Evolutionary conservation across 768 basidiomycete species (phyloP).

Genomic region (Boletus rex-veris): DNA sequence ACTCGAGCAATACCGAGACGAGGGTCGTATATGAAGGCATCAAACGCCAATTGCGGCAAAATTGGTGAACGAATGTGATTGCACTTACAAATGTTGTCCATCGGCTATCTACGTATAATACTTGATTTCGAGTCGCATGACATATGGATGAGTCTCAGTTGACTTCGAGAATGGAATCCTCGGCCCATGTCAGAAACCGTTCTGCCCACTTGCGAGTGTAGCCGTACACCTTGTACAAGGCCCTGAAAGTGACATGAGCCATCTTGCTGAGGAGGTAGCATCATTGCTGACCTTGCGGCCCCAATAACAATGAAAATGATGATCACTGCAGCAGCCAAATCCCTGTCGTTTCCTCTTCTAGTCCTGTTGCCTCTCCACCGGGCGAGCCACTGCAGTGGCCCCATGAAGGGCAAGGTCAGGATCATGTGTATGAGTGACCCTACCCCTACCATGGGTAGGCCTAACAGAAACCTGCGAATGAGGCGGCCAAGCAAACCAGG

Average conservation of each 20-base stretch:
- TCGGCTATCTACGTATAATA: constrained; percentile 13
- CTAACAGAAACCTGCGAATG: constrained; percentile 68
- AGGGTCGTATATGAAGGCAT: constrained; percentile 63
- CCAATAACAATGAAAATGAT: constrained; percentile 59
- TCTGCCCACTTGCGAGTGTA: constrained; percentile 59
- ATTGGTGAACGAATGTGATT: constrained; percentile 51
- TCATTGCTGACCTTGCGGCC: constrained; percentile 49
- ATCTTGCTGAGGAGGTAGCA: constrained; percentile 1
- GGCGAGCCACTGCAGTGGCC: constrained; percentile 67
- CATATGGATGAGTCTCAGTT: constrained; percentile 33
- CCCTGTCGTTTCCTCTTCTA: constrained; percentile 51
- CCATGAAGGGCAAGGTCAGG: constrained; percentile 57
- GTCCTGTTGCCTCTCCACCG: constrained; percentile 58
- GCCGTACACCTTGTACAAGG: constrained; percentile 66
- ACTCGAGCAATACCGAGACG: constrained; percentile 59
- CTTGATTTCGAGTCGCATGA: constrained; percentile 7
- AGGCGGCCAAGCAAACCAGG: constrained; percentile 52
- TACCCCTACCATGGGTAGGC: constrained; percentile 75
- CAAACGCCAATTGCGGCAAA: constrained; percentile 65
- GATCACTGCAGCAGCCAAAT: constrained; percentile 65
- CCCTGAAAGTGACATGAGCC: constrained; percentile 40
- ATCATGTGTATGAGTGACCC: constrained; percentile 74
- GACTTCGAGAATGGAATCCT: constrained; percentile 80
- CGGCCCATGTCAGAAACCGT: constrained; percentile 62
- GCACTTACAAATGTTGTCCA: constrained; percentile 1